Evolutionary conservation across 257 asterid genomes (phyloP).

Genomic region (Solanum piurae): DNA sequence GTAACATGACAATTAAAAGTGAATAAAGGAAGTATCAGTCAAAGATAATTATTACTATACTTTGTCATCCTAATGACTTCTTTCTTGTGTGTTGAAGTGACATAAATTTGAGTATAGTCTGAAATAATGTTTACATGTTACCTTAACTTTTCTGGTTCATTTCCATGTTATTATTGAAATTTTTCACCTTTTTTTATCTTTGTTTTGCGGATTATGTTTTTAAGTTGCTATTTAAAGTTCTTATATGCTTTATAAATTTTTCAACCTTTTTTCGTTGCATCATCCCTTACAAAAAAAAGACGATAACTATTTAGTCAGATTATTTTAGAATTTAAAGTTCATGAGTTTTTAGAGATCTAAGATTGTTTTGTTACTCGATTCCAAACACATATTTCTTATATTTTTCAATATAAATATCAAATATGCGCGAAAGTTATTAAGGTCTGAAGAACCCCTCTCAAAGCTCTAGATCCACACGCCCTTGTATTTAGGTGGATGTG

Average conservation of each 20-base stretch:
- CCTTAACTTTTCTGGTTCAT: background rate
- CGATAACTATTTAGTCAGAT: accelerated
- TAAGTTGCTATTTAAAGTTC: background rate
- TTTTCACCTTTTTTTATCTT: too few relatives aligned
- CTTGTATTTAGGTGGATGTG: background rate
- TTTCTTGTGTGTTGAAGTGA: background rate
- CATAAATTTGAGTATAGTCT: background rate
- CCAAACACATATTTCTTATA: accelerated
- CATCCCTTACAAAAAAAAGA: background rate
- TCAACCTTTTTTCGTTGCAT: background rate
- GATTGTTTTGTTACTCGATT: background rate
- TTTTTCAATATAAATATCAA: background rate
- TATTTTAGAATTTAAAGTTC: background rate
- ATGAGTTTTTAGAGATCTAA: accelerated
- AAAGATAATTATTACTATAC: background rate
- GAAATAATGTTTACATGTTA: background rate
- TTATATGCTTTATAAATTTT: background rate
- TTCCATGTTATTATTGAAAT: background rate
- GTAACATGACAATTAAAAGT: accelerated
- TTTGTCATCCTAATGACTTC: background rate
- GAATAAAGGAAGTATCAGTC: accelerated
- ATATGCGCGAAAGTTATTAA: background rate
- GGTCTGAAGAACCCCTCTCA: background rate
- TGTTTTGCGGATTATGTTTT: background rate
- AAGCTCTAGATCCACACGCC: accelerated